Base-by-base conservation (phyloP, 2,329 filamentous ascomycete species). In the Teratosphaeria zuluensis region DNA sequence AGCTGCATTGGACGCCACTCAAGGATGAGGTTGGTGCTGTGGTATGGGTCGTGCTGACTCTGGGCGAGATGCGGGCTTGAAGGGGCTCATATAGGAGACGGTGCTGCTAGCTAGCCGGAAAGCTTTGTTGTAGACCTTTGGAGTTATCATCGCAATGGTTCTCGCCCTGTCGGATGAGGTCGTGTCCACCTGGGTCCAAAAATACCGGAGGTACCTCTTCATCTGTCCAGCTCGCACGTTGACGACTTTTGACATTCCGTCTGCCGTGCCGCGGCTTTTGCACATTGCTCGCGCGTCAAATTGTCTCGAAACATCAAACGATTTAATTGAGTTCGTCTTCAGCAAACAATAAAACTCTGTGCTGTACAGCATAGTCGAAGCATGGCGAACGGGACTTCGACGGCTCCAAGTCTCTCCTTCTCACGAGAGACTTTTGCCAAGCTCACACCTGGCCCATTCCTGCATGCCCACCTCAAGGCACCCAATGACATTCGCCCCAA, bases 391-490 rank as follows among this genome's bases (percentile, higher is more conserved):
- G 58, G 59, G 28, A 56, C 60, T 28, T 33, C 38, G 28, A 52
- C 64, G 12, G 54, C 61, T 5, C 59, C 68, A 6, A 64, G 62
- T 57, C 68, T 83, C 70, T 69, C 80, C 64, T 75, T 85, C 72
- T 73, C 85, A 62, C 74, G 88, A 69, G 78, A 88, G 65, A 86
- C 90, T 67, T 96, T 96, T 74, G 90, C 91, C 59, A 92, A 92
- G 69, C 86, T 96, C 70, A 90, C 90, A 38, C 92, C 94, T 4
- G 87, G 90, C 65, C 88, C 90, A 8, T 96, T 90, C 76, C 86
- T 97, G 62, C 87, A 95, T 70, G 89, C 91, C 56, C 94, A 95
- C 74, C 88, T 97, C 67, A 82, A 87, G 63, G 82, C 86, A 66
- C 78, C 69, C 58, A 76, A 81, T 56, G 80, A 88, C 1, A 78